Conservation (phyloP, 1,284 basidiomycete species). For the Ustilago loliicola region DNA sequence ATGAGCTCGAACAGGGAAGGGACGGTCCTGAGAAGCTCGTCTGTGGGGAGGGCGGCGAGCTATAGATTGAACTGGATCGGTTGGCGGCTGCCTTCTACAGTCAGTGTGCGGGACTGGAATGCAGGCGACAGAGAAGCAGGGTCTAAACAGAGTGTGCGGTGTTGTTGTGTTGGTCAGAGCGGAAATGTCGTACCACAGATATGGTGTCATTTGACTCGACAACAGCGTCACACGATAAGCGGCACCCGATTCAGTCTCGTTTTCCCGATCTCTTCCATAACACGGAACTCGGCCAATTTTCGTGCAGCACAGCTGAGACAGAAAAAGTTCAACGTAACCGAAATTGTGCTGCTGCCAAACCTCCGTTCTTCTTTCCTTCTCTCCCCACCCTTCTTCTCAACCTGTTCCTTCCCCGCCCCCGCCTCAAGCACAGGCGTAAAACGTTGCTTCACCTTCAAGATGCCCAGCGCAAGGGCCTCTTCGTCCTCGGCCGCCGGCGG, state of each 20-base stretch:
- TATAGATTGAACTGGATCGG: neutral
- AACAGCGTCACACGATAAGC: slow-evolving; percentile 18
- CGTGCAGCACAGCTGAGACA: neutral
- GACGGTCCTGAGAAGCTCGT: neutral
- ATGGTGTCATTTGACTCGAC: slow-evolving; percentile 42
- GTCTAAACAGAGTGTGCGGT: neutral
- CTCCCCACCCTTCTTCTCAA: neutral
- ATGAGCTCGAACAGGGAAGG: neutral
- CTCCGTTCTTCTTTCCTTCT: slow-evolving; percentile 1
- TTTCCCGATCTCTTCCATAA: slow-evolving; percentile 18
- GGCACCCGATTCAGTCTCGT: slow-evolving; percentile 26
- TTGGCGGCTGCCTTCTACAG: neutral
- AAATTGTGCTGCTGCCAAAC: neutral
- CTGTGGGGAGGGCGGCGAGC: neutral
- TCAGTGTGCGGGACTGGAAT: neutral
- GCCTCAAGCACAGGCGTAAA: neutral
- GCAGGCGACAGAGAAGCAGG: neutral
- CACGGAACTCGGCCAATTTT: slow-evolving; percentile 3
- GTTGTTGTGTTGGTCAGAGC: slow-evolving; percentile 11
- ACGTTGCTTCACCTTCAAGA: slow-evolving; percentile 4
- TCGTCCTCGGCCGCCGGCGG: slow-evolving; percentile 29
- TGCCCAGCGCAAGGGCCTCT: slow-evolving; percentile 44
- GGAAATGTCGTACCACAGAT: neutral
- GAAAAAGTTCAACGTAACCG: slow-evolving; percentile 13
- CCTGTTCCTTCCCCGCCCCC: neutral